These are phyloP conservation scores for Karstenula rhodostoma DNA, from an alignment of 2,329 filamentous ascomycete genomes.

Conservation along the genomic window DNA sequence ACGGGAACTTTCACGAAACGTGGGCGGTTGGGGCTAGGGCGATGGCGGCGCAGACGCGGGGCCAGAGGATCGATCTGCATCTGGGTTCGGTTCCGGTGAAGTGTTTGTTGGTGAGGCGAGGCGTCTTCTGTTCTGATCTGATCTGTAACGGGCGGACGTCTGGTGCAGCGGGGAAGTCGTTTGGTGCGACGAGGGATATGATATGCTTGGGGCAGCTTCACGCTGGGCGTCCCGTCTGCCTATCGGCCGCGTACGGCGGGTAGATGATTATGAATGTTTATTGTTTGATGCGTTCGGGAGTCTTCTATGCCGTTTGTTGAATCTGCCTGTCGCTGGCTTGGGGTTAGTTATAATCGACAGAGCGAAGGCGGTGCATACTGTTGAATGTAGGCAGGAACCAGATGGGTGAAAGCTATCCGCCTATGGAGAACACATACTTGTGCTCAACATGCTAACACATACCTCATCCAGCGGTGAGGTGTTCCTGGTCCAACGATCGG, in stretches of 20 bases:
- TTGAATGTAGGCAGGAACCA: no score
- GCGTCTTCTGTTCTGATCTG: neutral
- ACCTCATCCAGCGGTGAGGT: neutral
- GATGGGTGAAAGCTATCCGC: no score
- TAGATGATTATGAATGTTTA: no score
- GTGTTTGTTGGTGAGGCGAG: neutral
- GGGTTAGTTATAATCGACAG: no score
- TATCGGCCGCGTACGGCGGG: no score
- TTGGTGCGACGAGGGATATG: neutral
- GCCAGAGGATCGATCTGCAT: neutral
- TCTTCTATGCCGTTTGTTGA: no score
- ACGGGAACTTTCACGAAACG: neutral
- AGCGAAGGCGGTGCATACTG: no score
- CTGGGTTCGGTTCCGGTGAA: neutral
- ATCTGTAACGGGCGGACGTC: neutral
- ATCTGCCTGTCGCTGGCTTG: no score
- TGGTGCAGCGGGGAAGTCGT: neutral
- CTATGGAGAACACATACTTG: no score
- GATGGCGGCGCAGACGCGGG: neutral
- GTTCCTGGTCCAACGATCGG: neutral
- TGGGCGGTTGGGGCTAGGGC: neutral
- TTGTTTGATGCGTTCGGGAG: no score
- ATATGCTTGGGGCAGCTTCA: neutral
- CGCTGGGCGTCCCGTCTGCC: neutral
- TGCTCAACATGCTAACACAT: no score